These are phyloP conservation scores for Russula olivacea DNA, from an alignment of 768 basidiomycete genomes.

Conservation along the genomic window DNA sequence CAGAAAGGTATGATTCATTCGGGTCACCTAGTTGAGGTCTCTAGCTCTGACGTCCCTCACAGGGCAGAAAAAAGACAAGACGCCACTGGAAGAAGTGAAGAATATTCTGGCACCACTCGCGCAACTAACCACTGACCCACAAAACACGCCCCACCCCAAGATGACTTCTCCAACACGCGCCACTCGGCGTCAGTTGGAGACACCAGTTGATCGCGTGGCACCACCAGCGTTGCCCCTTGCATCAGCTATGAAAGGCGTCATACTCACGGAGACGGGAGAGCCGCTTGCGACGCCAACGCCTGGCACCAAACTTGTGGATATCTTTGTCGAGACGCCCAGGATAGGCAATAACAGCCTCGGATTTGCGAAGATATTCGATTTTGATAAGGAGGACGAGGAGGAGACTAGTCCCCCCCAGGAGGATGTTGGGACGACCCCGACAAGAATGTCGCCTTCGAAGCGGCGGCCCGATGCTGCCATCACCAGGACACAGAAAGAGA, in stretches of 20 bases:
- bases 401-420: constrained; percentile 27
- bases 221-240: constrained; percentile 27
- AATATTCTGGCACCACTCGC: constrained; percentile 53
- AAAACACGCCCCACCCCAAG: constrained; percentile 29
- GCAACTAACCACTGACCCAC: constrained; percentile 32
- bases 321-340: constrained; percentile 64
- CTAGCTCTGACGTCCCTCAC: neutral
- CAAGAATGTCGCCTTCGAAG: constrained; percentile 37
- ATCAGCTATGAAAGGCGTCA: constrained; percentile 52
- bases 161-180: constrained; percentile 11
- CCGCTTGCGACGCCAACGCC: constrained; percentile 65
- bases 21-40: neutral
- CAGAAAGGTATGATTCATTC: constrained; percentile 27
- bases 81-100: constrained; percentile 71
- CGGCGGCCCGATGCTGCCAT: constrained; percentile 1
- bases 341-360: constrained; percentile 39
- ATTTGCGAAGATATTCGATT: constrained; percentile 75
- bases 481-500: neutral
- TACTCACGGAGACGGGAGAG: constrained; percentile 75
- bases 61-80: constrained; percentile 46
- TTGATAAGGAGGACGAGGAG: constrained; percentile 35
- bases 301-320: constrained; percentile 50
- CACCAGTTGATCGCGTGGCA: constrained; percentile 44
- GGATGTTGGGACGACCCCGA: constrained; percentile 28
- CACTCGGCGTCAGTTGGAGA: constrained; percentile 39